Conservation (phyloP, 176 grass and related monocot genomes). For the Eremochloa ophiuroides region DNA sequence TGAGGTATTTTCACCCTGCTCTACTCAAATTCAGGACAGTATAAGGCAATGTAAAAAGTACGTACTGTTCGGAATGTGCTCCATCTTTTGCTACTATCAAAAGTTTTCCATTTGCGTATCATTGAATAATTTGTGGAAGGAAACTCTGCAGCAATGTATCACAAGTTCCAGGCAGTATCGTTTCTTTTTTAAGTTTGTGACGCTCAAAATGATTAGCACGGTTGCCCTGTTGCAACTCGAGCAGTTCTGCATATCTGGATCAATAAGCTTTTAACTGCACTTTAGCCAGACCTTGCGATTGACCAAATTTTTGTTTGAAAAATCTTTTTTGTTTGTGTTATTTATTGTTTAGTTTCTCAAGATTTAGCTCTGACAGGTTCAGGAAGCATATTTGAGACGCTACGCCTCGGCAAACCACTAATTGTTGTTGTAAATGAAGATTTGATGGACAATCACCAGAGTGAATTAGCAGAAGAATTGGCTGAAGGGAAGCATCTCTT, state of each 20-base stretch:
- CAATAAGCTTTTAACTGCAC: not conserved
- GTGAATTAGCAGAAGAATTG: slow-evolving; percentile 74
- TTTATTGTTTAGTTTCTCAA: not conserved
- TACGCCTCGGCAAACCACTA: slow-evolving; percentile 58
- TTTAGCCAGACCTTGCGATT: not conserved
- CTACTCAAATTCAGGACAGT: not conserved
- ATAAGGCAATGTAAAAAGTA: no score
- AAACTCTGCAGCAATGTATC: not conserved
- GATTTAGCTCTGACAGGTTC: slow-evolving; percentile 44
- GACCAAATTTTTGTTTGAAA: not conserved
- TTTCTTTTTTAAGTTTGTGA: not conserved
- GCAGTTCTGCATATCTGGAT: not conserved
- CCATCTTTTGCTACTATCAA: not conserved
- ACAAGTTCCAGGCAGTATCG: not conserved
- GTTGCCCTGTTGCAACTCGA: not conserved
- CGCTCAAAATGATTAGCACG: not conserved
- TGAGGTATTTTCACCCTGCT: not conserved
- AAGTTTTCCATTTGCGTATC: not conserved
- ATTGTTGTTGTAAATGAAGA: slow-evolving; percentile 84
- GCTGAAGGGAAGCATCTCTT: slow-evolving; percentile 77
- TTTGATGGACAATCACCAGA: slow-evolving; percentile 93
- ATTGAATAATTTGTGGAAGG: not conserved
- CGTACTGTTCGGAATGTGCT: not conserved
- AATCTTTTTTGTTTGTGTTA: not conserved
- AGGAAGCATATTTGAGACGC: slow-evolving; percentile 87